These are phyloP conservation scores for Pichia sp. DNA, from an alignment of 1,139 yeast genomes.

Conservation along the genomic window DNA sequence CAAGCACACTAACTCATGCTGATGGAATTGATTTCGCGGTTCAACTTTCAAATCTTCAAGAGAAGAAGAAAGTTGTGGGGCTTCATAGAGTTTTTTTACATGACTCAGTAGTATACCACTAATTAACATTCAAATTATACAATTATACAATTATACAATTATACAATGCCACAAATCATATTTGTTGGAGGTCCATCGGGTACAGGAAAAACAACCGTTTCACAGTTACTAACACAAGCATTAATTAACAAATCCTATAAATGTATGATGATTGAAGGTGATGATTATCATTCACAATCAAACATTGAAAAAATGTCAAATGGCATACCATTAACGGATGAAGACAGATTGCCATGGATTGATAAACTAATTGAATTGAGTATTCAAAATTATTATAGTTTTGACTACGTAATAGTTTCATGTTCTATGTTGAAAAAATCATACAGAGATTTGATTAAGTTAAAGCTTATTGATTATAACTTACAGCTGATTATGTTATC, in stretches of 20 bases:
- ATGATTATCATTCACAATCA: slow-evolving; percentile 56
- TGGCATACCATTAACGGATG: slow-evolving; percentile 78
- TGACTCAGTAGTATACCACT: no score
- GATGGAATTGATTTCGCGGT: neutral
- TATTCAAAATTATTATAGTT: slow-evolving; percentile 32
- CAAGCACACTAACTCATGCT: no score
- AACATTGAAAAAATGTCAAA: slow-evolving; percentile 77
- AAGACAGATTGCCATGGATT: slow-evolving; percentile 91
- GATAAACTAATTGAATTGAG: slow-evolving; percentile 41
- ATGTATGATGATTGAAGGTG: slow-evolving; percentile 78
- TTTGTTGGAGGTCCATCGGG: slow-evolving; percentile 85
- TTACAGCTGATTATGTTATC: slow-evolving; percentile 41
- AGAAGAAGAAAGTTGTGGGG: no score
- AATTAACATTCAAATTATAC: neutral
- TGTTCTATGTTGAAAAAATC: slow-evolving; percentile 77
- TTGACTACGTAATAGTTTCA: slow-evolving; percentile 49
- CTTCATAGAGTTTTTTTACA: no score
- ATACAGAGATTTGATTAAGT: slow-evolving; percentile 57
- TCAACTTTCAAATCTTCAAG: neutral
- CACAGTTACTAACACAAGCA: slow-evolving; percentile 40
- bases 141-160: neutral
- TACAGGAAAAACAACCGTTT: slow-evolving; percentile 83
- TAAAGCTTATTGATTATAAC: slow-evolving; percentile 26
- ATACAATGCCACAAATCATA: slow-evolving; percentile 11
- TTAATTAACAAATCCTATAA: slow-evolving; percentile 21